Conservation (phyloP, 2,329 filamentous ascomycete species). For the Aspergillus niger region DNA sequence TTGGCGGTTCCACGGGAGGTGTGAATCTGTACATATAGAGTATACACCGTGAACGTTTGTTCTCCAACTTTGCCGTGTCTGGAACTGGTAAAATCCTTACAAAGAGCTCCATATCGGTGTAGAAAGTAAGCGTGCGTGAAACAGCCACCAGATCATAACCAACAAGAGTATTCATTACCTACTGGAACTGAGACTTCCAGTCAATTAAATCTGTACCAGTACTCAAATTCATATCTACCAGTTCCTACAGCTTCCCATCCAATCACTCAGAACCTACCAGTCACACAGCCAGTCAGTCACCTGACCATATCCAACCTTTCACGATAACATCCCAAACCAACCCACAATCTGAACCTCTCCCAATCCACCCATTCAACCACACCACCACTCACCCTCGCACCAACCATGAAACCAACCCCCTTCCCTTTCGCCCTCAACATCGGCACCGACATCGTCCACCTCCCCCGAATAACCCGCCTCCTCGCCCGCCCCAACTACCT, state of each 20-base stretch:
- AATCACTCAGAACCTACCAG: neutral
- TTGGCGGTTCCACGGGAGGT: slow-evolving; percentile 10
- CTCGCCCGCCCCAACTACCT: slow-evolving; percentile 50
- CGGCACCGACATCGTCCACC: slow-evolving; percentile 77
- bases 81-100: neutral
- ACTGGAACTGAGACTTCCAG: neutral
- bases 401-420: slow-evolving; percentile 37
- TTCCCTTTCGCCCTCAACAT: slow-evolving; percentile 70
- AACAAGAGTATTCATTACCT: neutral
- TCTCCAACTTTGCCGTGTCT: neutral
- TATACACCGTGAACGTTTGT: slow-evolving; percentile 23
- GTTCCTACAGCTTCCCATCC: no score
- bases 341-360: neutral
- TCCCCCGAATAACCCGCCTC: slow-evolving; percentile 65
- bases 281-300: slow-evolving; percentile 6
- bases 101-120: neutral
- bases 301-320: slow-evolving; percentile 2
- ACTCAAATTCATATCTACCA: no score
- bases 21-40: slow-evolving; percentile 34
- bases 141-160: neutral
- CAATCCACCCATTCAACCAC: neutral
- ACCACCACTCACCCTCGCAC: neutral
- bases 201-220: no score
- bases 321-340: neutral
- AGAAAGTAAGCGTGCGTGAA: neutral